Percentiles rank a stretch among this genome's conserved stretches.
Evolutionary conservation across 495 filamentous ascomycete genomes (phyloP).

Genomic region (Xylaria intraflava): DNA sequence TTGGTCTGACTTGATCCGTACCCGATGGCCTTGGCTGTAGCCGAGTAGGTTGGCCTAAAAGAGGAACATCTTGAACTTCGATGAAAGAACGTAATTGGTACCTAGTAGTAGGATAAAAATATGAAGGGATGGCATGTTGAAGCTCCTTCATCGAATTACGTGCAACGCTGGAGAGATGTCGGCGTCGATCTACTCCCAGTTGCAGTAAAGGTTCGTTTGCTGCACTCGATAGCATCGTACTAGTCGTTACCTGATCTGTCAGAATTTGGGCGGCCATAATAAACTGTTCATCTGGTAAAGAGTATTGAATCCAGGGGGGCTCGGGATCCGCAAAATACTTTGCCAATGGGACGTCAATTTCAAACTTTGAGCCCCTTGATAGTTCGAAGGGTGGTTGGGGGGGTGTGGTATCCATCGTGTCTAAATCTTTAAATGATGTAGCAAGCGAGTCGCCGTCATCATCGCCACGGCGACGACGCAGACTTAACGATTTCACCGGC

Average conservation of each 20-base stretch:
- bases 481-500: constrained; percentile 35
- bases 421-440: constrained; percentile 43
- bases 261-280: constrained; percentile 56
- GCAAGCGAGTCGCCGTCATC: constrained; percentile 43
- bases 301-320: constrained; percentile 34
- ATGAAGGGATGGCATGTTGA: constrained; percentile 30
- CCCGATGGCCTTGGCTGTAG: constrained; percentile 37
- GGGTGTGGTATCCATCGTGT: constrained; percentile 29
- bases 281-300: constrained; percentile 42
- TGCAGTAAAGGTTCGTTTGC: constrained; percentile 11
- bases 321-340: constrained; percentile 46
- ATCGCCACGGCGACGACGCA: constrained; percentile 31
- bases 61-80: constrained; percentile 48
- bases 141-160: constrained; percentile 38
- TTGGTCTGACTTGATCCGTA: constrained; percentile 31
- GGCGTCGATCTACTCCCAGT: constrained; percentile 24
- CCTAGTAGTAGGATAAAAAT: constrained; percentile 27
- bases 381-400: constrained; percentile 36
- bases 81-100: constrained; percentile 41
- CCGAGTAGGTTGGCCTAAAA: constrained; percentile 38
- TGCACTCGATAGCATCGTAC: constrained; percentile 27
- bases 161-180: constrained; percentile 29
- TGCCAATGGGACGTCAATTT: constrained; percentile 40
- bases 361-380: constrained; percentile 32
- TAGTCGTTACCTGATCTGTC: constrained; percentile 51